phyloP scores from a whole-genome alignment of 371 early-diverging fungal species.

The Mucor plumbeus region DNA sequence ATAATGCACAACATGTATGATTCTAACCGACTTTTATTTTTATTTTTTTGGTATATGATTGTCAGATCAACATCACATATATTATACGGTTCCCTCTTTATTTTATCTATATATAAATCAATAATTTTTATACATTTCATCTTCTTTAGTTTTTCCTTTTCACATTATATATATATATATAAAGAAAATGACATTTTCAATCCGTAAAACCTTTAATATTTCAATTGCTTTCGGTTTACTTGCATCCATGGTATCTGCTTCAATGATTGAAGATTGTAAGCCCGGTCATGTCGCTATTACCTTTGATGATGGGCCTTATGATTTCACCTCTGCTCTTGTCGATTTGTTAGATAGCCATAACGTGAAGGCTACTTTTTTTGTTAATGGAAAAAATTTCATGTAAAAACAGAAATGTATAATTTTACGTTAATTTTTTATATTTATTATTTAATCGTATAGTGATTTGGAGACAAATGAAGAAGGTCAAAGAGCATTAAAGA shows the following conservation, averaged over 20 bases:
- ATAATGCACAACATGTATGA: not conserved
- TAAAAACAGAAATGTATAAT: constrained; percentile 5
- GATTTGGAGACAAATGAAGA: constrained; percentile 11
- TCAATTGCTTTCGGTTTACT: not conserved
- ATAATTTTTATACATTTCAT: not conserved
- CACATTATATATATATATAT: no score
- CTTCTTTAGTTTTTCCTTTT: no score
- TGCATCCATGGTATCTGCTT: not conserved
- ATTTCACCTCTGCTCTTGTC: constrained; percentile 48
- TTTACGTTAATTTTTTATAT: not conserved
- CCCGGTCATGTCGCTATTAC: constrained; percentile 63
- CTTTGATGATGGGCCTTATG: constrained; percentile 62
- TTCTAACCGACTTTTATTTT: constrained; percentile 1
- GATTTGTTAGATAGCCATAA: constrained; percentile 34
- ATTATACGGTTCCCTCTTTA: no score
- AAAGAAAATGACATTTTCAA: not conserved
- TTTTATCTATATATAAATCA: not conserved
- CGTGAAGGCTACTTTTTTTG: constrained; percentile 66
- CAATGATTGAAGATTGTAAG: constrained; percentile 23
- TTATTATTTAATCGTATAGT: not conserved
- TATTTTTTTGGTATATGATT: not conserved
- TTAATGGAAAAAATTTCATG: constrained; percentile 61
- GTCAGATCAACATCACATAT: constrained; percentile 1
- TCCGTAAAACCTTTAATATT: not conserved
- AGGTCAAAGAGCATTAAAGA: constrained; percentile 35